phyloP scores from a whole-genome alignment of 1,139 yeast genomes.

The Candida sp. region DNA sequence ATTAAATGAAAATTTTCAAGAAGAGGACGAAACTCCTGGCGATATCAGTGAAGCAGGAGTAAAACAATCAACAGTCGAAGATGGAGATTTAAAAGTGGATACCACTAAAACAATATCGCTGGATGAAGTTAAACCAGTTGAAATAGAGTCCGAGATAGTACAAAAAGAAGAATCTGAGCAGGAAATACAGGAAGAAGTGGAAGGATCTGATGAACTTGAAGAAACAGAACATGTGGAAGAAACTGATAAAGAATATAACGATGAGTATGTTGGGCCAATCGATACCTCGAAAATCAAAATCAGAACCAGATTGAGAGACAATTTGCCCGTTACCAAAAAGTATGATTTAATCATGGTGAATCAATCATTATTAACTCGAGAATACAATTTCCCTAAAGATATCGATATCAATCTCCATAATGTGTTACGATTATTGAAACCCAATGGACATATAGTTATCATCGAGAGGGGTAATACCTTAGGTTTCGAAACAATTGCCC shows the following conservation, averaged over 20 bases:
- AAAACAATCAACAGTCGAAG: neutral
- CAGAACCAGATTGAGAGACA: conserved; percentile 50
- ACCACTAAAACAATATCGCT: neutral
- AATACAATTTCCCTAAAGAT: conserved; percentile 62
- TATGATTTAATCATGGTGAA: conserved; percentile 87
- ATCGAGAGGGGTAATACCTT: conserved; percentile 88
- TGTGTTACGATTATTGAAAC: conserved; percentile 59
- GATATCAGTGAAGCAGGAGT: conserved; percentile 5
- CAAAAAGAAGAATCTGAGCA: conserved; percentile 10
- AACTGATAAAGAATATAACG: conserved; percentile 16
- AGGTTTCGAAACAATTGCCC: conserved; percentile 85
- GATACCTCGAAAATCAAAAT: conserved; percentile 53
- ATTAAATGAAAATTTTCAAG: conserved; percentile 39
- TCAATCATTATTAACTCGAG: conserved; percentile 68
- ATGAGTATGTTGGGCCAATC: conserved; percentile 52
- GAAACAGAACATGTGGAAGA: conserved; percentile 15
- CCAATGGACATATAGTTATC: conserved; percentile 74
- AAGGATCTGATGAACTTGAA: conserved; percentile 13
- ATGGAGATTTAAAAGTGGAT: neutral
- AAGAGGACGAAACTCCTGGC: conserved; percentile 8
- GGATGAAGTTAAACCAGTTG: conserved; percentile 8
- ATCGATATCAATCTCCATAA: conserved; percentile 68
- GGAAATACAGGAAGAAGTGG: conserved; percentile 11
- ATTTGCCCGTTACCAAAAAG: conserved; percentile 42
- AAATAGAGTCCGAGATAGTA: conserved; percentile 14